phyloP scores from a whole-genome alignment of 805 yeast species.

The Scheffersomyces spartinae region DNA sequence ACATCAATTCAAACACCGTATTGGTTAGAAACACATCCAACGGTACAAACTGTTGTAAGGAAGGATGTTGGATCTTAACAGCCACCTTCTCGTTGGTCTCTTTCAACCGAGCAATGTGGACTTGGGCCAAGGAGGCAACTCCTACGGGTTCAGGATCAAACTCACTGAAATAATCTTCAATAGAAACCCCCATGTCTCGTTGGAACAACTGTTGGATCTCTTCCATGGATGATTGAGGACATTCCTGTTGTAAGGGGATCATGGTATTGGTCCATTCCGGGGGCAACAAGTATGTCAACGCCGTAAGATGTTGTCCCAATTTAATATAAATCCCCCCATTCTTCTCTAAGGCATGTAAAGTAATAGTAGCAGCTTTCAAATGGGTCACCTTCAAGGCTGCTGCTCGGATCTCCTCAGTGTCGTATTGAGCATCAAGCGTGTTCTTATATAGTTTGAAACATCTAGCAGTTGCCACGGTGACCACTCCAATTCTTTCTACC shows the following conservation, averaged over 20 bases:
- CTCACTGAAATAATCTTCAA: slow-evolving; percentile 54
- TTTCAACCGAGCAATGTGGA: slow-evolving; percentile 62
- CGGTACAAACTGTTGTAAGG: slow-evolving; percentile 78
- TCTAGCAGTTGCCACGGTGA: slow-evolving; percentile 53
- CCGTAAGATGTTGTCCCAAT: slow-evolving; percentile 88
- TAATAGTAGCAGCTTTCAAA: slow-evolving; percentile 61
- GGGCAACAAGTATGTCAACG: slow-evolving; percentile 85
- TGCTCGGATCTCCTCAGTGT: slow-evolving; percentile 32
- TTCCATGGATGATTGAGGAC: slow-evolving; percentile 69
- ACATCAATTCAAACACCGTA: slow-evolving; percentile 62
- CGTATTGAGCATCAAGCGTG: slow-evolving; percentile 36
- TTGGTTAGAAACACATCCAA: slow-evolving; percentile 73
- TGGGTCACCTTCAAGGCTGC: slow-evolving; percentile 59
- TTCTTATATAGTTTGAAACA: slow-evolving; percentile 65
- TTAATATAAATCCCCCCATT: slow-evolving; percentile 94
- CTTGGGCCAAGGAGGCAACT: slow-evolving; percentile 94
- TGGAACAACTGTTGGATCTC: slow-evolving; percentile 59
- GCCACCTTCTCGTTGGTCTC: slow-evolving; percentile 67
- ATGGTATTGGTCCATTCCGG: slow-evolving; percentile 91
- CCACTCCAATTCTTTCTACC: slow-evolving; percentile 47
- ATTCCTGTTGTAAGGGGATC: slow-evolving; percentile 83
- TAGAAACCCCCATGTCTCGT: slow-evolving; percentile 47
- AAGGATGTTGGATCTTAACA: slow-evolving; percentile 90
- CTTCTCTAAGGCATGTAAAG: slow-evolving; percentile 64
- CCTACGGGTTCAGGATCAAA: slow-evolving; percentile 78